phyloP scores from a whole-genome alignment of 192 early-diverging fungal species.

The Coemansia sp. region DNA sequence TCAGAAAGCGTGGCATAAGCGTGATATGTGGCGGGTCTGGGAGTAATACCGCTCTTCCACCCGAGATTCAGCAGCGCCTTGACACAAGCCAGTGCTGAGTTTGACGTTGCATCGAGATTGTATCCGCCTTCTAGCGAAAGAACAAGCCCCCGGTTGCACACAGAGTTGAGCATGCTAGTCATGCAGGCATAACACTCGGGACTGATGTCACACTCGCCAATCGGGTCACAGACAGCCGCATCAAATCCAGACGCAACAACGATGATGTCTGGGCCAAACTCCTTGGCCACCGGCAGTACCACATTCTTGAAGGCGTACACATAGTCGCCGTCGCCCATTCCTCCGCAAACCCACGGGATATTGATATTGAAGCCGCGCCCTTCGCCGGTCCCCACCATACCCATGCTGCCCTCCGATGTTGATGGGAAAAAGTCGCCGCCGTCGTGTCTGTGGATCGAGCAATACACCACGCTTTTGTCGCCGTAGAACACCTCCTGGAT shows the following conservation, averaged over 20 bases:
- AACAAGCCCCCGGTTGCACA: constrained; percentile 74
- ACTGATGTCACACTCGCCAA: constrained; percentile 80
- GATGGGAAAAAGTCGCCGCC: constrained; percentile 77
- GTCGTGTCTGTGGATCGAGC: constrained; percentile 88
- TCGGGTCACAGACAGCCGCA: constrained; percentile 78
- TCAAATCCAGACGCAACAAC: constrained; percentile 92
- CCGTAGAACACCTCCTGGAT: constrained; percentile 81
- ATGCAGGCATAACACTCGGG: constrained; percentile 84
- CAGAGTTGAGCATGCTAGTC: constrained; percentile 75
- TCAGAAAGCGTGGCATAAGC: constrained; percentile 42
- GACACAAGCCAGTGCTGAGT: constrained; percentile 76
- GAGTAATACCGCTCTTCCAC: constrained; percentile 35
- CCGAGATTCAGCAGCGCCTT: constrained; percentile 67
- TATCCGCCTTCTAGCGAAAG: constrained; percentile 90
- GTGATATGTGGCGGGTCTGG: constrained; percentile 24
- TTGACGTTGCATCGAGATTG: constrained; percentile 72
- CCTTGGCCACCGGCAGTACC: constrained; percentile 78
- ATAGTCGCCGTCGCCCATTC: constrained; percentile 87
- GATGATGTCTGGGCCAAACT: constrained; percentile 84
- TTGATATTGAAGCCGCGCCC: constrained; percentile 83
- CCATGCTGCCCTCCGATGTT: constrained; percentile 56
- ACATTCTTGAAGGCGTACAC: constrained; percentile 77
- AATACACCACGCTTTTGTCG: constrained; percentile 78
- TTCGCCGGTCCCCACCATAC: constrained; percentile 61
- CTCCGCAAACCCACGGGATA: constrained; percentile 76